A percentile compares a stretch with the other conserved stretches of the same genome.
phyloP scores from a whole-genome alignment of 148 eudicot genomes.

The Beta vulgaris region DNA sequence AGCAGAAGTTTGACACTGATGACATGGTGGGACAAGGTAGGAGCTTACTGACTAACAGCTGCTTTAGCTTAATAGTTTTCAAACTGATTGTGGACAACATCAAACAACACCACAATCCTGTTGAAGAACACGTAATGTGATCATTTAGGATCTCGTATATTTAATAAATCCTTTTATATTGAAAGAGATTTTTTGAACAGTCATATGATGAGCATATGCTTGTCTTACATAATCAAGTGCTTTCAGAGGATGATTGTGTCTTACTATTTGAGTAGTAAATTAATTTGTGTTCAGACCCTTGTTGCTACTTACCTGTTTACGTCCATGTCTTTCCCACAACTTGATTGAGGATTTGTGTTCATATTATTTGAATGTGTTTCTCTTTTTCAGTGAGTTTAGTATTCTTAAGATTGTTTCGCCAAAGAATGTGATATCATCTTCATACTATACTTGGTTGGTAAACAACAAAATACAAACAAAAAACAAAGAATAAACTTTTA shows the following conservation, averaged over 20 bases:
- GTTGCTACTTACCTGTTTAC: background rate
- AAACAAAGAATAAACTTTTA: no score
- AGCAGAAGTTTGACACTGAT: background rate
- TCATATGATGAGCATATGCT: background rate
- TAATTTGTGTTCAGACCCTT: background rate
- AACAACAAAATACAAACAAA: background rate
- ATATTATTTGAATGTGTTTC: background rate
- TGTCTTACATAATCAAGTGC: no score
- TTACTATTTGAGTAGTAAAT: background rate
- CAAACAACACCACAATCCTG: background rate
- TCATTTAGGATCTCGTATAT: background rate
- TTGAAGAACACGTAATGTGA: background rate
- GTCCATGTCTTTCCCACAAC: background rate
- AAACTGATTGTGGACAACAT: background rate
- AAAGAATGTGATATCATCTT: background rate
- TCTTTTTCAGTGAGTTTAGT: background rate
- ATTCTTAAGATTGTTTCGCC: background rate
- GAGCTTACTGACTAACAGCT: background rate
- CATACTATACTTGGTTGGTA: background rate
- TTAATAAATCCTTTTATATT: background rate
- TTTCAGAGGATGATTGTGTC: background rate
- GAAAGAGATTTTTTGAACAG: background rate
- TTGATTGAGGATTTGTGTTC: background rate
- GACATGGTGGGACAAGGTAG: background rate
- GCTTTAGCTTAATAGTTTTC: background rate